Base-by-base conservation (phyloP, 176 grass and related monocot species). In the Alopecurus myosuroides region DNA sequence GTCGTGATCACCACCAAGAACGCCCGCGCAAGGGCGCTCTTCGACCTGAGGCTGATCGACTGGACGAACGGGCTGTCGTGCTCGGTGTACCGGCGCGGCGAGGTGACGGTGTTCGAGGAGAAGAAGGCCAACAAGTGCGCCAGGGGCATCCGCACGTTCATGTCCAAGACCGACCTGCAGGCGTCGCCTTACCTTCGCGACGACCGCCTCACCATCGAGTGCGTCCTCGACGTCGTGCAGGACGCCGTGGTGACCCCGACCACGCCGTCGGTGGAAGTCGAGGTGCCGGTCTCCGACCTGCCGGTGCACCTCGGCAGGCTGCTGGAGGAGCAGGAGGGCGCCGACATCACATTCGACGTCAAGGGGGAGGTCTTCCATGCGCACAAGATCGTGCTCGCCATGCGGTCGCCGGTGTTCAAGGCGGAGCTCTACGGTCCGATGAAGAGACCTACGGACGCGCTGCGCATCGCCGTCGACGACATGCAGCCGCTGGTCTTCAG, bases 381-480 rank as follows among this genome's bases (percentile, higher is more conserved):
- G 17, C 87, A 89, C 69, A 84, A 56, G 70, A 28, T 84, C 19
- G 45, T 89, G 41, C 87, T 89, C 9, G 81, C 87, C 2, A 40
- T 22, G 29, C 73, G 81, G 40, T 89, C 81, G 36, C 61, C 81
- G 1, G 81, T 89, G 37, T 89, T 89, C 50, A 89, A 31, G 56
- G 70, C 87, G 4, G 44, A 74, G 44, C 8, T 74, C 42, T 74
- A 33, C 30, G 71, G 71, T 1, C 71, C 7, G 71, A 74, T 74
- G 71, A 50, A 11, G 3, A 28, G 3, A 39, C 37, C 31, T 50
- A 80, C 5, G 6, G 40, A n/a, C 8, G 46, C 34, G 20, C 28
- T 19, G 10, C 14, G 29, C 5, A 68, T 89, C 10, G 20, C 23
- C n/a, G 44, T 89, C 4, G 40, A 73, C 28, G 81, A 85, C 40